These are phyloP conservation scores for Athelia psychrophila DNA, from an alignment of 1,284 basidiomycete genomes.

Conservation along the genomic window DNA sequence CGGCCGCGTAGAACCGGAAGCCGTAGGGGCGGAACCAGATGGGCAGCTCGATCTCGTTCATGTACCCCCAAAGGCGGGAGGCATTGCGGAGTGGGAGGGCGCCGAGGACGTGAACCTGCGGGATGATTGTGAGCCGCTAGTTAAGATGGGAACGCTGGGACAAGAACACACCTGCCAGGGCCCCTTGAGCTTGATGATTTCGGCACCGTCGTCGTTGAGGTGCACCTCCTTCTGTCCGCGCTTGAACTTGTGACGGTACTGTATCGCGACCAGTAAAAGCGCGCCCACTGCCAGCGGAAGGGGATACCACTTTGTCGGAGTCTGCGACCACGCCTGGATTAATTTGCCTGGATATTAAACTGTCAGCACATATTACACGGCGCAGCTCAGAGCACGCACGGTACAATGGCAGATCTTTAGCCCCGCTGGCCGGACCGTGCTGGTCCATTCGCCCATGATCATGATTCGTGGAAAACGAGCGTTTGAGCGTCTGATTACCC, in stretches of 20 bases:
- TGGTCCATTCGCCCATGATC: slow-evolving; percentile 24
- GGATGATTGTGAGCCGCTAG: background rate
- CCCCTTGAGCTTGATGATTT: slow-evolving; percentile 77
- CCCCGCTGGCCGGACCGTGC: slow-evolving; percentile 21
- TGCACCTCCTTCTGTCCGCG: slow-evolving; percentile 57
- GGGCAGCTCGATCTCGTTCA: slow-evolving; percentile 91
- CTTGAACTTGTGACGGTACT: slow-evolving; percentile 66
- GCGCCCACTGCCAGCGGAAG: slow-evolving; percentile 92
- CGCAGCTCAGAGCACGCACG: slow-evolving; percentile 32
- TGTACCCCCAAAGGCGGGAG: slow-evolving; percentile 93
- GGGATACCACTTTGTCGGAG: slow-evolving; percentile 95
- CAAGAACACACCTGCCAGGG: slow-evolving; percentile 87
- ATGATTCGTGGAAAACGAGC: slow-evolving; percentile 44
- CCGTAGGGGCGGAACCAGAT: slow-evolving; percentile 93
- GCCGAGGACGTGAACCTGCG: slow-evolving; percentile 92
- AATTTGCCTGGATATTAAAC: slow-evolving; percentile 40
- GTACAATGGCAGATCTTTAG: slow-evolving; percentile 43
- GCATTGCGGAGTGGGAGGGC: slow-evolving; percentile 93
- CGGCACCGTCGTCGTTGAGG: slow-evolving; percentile 70
- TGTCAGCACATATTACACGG: slow-evolving; percentile 5
- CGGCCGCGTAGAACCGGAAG: slow-evolving; percentile 80
- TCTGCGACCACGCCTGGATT: slow-evolving; percentile 81
- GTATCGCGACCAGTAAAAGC: slow-evolving; percentile 79
- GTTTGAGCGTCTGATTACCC: slow-evolving; percentile 36
- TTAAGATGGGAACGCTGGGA: background rate